Base-by-base conservation (phyloP, 805 yeast genomes). In the Torulaspora maleeae region DNA sequence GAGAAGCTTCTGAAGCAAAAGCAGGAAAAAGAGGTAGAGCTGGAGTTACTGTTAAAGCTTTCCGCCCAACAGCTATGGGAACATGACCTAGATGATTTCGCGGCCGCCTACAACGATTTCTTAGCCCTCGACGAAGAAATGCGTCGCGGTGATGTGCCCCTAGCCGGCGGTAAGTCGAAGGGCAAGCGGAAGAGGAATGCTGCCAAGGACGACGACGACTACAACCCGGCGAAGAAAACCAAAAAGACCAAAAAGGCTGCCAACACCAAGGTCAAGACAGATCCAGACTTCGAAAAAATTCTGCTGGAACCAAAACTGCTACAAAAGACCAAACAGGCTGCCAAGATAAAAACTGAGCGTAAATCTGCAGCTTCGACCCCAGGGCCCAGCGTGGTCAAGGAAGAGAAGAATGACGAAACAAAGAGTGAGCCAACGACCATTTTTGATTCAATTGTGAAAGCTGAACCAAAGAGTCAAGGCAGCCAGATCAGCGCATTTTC, bases 51-150 rank as follows among this genome's bases (percentile, higher is more conserved):
- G 54, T 74, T 89, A 54, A 74, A 76, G 44, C 72, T 79, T 58
- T 71, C 85, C 10, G 89, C 96, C 12, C 87, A 86, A 63, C 97
- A 90, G 63, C 69, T 93, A 45, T 93, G 99, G 99, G 76, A 70
- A 48, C 74, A 66, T 36, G 99, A 93, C 63, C 72, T 93, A 53
- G 95, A 88, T 45, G 82, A 68, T 0, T 91, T 93, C 64, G 59
- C 78, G 48, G 71, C 54, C 7, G 75, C 75, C 9, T 93, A 91
- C 82, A 75, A 80, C 1, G 68, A 74, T 45, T 89, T 86, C 63
- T 67, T 87, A 59, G 73, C 70, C 25, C 77, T 73, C 9, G 96
- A 90, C 62, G 76, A 74, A 44, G 76, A 75, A 46, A 76, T 75
- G 47, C 77, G 88, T 50, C 70, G 73, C 28, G 71, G 75, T 28